phyloP scores from a whole-genome alignment of 2,329 filamentous ascomycete species.

The Monilinia fructigena region DNA sequence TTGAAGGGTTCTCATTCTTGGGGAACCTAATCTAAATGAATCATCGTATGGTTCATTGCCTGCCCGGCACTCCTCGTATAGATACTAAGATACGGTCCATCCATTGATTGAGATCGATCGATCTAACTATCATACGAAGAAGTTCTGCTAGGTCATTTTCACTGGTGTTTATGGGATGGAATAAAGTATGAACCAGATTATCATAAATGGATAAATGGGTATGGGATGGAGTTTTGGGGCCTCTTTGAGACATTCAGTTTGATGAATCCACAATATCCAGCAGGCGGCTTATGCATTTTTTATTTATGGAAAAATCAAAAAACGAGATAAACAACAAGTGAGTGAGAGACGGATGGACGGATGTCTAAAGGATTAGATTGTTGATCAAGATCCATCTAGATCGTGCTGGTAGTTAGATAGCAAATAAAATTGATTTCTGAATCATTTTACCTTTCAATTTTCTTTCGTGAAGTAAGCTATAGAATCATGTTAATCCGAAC shows the following conservation, averaged over 20 bases:
- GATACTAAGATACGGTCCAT: neutral
- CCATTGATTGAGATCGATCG: neutral
- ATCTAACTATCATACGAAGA: neutral
- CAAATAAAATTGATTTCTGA: neutral
- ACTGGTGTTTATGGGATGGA: conserved; percentile 4
- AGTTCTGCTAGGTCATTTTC: neutral
- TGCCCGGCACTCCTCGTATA: conserved; percentile 10
- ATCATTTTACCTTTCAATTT: neutral
- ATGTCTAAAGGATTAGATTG: neutral
- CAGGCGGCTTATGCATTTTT: neutral
- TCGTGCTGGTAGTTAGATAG: neutral
- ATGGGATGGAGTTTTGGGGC: conserved; percentile 9
- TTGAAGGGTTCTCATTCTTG: neutral
- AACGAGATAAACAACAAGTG: neutral
- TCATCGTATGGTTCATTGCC: neutral
- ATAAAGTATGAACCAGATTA: neutral
- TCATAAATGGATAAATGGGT: neutral
- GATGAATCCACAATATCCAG: neutral
- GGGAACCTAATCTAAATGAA: neutral
- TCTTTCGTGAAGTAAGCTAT: neutral
- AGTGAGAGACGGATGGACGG: no score
- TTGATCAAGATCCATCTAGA: neutral
- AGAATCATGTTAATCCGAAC: neutral
- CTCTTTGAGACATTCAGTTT: neutral
- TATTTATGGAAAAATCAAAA: neutral